phyloP scores from a whole-genome alignment of 176 grass and related monocot species.

The Bothriochloa decipiens region DNA sequence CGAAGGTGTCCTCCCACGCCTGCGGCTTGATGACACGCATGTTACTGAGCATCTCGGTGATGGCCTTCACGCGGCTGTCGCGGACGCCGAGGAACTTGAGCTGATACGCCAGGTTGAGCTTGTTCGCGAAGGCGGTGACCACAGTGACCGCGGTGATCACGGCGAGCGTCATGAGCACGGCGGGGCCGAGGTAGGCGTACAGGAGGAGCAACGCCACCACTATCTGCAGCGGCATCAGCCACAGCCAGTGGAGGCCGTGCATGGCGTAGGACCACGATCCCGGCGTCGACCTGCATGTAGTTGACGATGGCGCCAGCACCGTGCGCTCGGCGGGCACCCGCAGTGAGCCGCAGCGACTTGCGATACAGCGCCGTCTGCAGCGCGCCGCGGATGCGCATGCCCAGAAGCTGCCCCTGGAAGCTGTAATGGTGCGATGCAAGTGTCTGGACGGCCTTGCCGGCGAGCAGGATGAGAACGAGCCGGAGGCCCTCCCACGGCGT shows the following conservation, averaged over 20 bases:
- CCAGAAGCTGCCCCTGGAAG: constrained; percentile 64
- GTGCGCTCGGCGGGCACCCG: constrained; percentile 55
- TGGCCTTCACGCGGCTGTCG: constrained; percentile 62
- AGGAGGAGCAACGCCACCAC: constrained; percentile 53
- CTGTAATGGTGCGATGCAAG: constrained; percentile 62
- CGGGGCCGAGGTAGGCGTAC: constrained; percentile 54
- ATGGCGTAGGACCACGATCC: constrained; percentile 51
- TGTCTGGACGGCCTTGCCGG: constrained; percentile 51
- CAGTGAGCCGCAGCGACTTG: constrained; percentile 64
- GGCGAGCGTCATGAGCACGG: constrained; percentile 54
- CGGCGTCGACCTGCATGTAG: constrained; percentile 70
- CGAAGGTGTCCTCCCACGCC: constrained; percentile 69
- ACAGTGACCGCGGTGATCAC: constrained; percentile 43
- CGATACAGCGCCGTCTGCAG: constrained; percentile 68
- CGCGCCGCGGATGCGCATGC: constrained; percentile 74
- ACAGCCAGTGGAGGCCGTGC: constrained; percentile 51
- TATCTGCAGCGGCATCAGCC: constrained; percentile 77
- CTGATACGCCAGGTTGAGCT: constrained; percentile 49
- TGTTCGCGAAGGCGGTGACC: constrained; percentile 49
- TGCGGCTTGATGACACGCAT: constrained; percentile 76
- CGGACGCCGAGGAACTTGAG: constrained; percentile 50
- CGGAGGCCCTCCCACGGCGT: constrained; percentile 41
- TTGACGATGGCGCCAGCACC: constrained; percentile 69
- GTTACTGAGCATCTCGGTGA: constrained; percentile 71
- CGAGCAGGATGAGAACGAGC: constrained; percentile 47